Percentiles rank a stretch among this genome's conserved stretches.
These are phyloP conservation scores for Tricharina praecox DNA, from an alignment of 495 filamentous ascomycete genomes.

Conservation along the genomic window DNA sequence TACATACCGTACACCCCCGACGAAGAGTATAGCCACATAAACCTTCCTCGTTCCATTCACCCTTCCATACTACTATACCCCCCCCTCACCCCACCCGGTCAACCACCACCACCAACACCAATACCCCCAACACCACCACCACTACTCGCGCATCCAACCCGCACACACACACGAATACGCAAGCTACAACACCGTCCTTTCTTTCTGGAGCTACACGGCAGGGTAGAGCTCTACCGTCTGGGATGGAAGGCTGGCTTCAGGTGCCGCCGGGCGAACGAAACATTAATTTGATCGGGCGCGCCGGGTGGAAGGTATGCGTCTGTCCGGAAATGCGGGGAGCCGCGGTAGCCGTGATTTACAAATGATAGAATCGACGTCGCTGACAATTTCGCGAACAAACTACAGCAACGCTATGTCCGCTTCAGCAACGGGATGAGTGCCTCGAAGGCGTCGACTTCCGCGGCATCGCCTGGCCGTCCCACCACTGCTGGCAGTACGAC, in stretches of 20 bases:
- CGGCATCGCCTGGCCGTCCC: constrained; percentile 17
- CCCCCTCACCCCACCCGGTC: no score
- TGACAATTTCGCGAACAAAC: background rate
- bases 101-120: no score
- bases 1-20: background rate
- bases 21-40: no score
- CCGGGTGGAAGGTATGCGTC: constrained; percentile 23
- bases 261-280: constrained; percentile 18
- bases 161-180: no score
- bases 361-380: background rate
- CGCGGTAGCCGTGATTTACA: background rate
- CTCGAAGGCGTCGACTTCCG: constrained; percentile 5
- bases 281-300: constrained; percentile 24
- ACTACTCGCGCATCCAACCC: no score
- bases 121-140: no score
- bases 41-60: no score
- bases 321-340: background rate
- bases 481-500: constrained; percentile 15
- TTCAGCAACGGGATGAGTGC: constrained; percentile 13
- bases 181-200: no score
- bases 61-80: no score
- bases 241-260: constrained; percentile 26
- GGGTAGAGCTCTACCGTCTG: background rate
- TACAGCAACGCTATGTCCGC: constrained; percentile 21
- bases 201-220: no score